A percentile compares a stretch with the other conserved stretches of the same genome.
phyloP scores from a whole-genome alignment of 352 stramenopile species.

The Thalassiosira exigua region DNA sequence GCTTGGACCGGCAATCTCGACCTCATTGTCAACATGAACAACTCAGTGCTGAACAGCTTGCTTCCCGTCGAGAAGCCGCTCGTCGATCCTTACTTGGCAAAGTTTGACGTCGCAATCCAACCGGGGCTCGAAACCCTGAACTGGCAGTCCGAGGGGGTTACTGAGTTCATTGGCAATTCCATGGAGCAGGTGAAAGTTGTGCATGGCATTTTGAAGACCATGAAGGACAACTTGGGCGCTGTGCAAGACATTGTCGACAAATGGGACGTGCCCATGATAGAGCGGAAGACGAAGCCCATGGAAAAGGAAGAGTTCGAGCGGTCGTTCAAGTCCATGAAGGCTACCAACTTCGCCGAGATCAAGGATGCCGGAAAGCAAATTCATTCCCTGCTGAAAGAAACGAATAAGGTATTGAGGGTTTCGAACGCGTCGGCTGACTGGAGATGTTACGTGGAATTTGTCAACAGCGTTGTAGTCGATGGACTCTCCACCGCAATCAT shows the following conservation, averaged over 20 bases:
- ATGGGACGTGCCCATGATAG: slow-evolving; percentile 93
- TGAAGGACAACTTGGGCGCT: slow-evolving; percentile 96
- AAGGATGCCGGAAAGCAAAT: slow-evolving; percentile 95
- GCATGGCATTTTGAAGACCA: slow-evolving; percentile 85
- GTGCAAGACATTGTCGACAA: slow-evolving; percentile 92
- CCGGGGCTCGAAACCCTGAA: slow-evolving; percentile 94
- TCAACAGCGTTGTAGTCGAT: slow-evolving; percentile 97
- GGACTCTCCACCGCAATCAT: slow-evolving; percentile 89
- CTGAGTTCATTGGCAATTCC: slow-evolving; percentile 94
- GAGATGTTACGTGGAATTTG: slow-evolving; percentile 97
- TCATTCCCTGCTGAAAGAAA: slow-evolving; percentile 94
- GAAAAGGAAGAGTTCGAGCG: slow-evolving; percentile 96
- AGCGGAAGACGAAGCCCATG: slow-evolving; percentile 95
- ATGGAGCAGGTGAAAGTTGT: slow-evolving; percentile 93
- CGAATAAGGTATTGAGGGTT: slow-evolving; percentile 91
- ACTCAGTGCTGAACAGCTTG: slow-evolving; percentile 94
- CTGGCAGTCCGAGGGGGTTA: slow-evolving; percentile 93
- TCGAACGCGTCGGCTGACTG: slow-evolving; percentile 94
- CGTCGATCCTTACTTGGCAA: slow-evolving; percentile 93
- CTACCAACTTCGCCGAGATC: slow-evolving; percentile 93
- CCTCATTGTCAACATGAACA: slow-evolving; percentile 98
- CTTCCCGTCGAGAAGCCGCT: slow-evolving; percentile 96
- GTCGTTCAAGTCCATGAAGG: slow-evolving; percentile 92
- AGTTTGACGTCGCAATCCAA: slow-evolving; percentile 94
- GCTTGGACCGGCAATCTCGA: slow-evolving; percentile 96